Conservation (phyloP, 768 basidiomycete species). For the Galerina sulciceps region DNA sequence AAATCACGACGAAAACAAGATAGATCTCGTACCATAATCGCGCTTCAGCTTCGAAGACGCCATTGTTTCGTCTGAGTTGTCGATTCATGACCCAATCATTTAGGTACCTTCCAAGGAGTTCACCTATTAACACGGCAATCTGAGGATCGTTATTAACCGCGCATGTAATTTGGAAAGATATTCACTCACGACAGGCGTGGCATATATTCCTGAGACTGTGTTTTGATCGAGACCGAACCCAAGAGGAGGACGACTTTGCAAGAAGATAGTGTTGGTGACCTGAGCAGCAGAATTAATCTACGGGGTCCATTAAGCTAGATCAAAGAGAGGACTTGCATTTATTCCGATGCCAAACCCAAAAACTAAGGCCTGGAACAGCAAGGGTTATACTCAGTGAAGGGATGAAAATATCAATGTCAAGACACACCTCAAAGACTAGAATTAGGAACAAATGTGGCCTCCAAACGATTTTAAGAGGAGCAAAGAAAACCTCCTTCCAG, state of each 20-base stretch:
- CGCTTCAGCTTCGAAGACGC: constrained; percentile 63
- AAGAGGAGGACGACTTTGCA: constrained; percentile 55
- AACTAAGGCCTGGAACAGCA: constrained; percentile 40
- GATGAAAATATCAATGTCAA: not conserved
- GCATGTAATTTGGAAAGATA: not conserved
- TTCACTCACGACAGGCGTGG: constrained; percentile 54
- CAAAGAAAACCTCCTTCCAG: constrained; percentile 49
- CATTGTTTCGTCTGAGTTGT: constrained; percentile 51
- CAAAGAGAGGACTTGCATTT: constrained; percentile 40
- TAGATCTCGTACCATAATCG: constrained; percentile 52
- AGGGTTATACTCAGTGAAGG: not conserved
- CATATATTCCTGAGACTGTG: constrained; percentile 56
- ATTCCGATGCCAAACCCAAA: constrained; percentile 73
- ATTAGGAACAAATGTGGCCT: constrained; percentile 61
- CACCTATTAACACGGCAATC: constrained; percentile 58
- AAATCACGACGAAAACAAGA: not conserved
- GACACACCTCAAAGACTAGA: constrained; percentile 53
- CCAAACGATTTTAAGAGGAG: constrained; percentile 60
- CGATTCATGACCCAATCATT: constrained; percentile 57
- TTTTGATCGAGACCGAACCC: constrained; percentile 58
- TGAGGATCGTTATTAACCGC: constrained; percentile 17
- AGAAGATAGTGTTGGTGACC: constrained; percentile 71
- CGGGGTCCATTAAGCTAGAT: not conserved
- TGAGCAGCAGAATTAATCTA: constrained; percentile 22
- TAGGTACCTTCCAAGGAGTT: constrained; percentile 53